phyloP scores from a whole-genome alignment of 2,329 filamentous ascomycete genomes.

The Ophioceras dolichostomum region DNA sequence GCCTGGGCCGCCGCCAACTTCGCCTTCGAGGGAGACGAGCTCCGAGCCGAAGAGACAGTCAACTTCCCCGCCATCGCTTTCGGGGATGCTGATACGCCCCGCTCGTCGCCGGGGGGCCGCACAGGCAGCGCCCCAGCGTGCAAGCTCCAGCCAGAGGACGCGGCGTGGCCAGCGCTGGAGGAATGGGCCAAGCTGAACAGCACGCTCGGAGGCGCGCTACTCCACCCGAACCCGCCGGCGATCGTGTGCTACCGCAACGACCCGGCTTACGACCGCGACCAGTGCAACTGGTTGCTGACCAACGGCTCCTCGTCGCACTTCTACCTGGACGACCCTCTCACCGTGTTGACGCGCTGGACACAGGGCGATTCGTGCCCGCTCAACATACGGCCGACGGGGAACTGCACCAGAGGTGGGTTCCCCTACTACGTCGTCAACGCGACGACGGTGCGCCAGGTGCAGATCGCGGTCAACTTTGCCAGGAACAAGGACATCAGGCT shows the following conservation, averaged over 20 bases:
- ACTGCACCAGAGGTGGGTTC: slow-evolving; percentile 23
- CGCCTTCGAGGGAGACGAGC: slow-evolving; percentile 10
- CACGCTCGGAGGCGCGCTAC: slow-evolving; percentile 17
- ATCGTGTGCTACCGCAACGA: slow-evolving; percentile 20
- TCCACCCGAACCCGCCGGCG: slow-evolving; percentile 19
- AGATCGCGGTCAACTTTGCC: slow-evolving; percentile 27
- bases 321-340: slow-evolving; percentile 19
- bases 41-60: slow-evolving; percentile 16
- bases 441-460: slow-evolving; percentile 22
- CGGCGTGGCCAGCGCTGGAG: slow-evolving; percentile 15
- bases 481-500: slow-evolving; percentile 23
- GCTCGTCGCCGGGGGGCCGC: slow-evolving; percentile 7
- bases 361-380: slow-evolving; percentile 22
- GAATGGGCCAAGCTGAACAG: slow-evolving; percentile 17
- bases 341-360: slow-evolving; percentile 18
- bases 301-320: slow-evolving; percentile 13
- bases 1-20: slow-evolving; percentile 3
- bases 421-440: slow-evolving; percentile 25
- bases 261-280: slow-evolving; percentile 14
- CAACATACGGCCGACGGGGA: slow-evolving; percentile 5
- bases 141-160: slow-evolving; percentile 17
- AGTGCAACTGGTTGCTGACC: slow-evolving; percentile 15
- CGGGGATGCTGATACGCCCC: slow-evolving; percentile 10
- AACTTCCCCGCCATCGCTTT: slow-evolving; percentile 18
- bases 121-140: slow-evolving; percentile 11